A percentile compares a stretch with the other conserved stretches of the same genome.
Conservation (phyloP, 257 asterid species). For the Nicotiana sylvestris region DNA sequence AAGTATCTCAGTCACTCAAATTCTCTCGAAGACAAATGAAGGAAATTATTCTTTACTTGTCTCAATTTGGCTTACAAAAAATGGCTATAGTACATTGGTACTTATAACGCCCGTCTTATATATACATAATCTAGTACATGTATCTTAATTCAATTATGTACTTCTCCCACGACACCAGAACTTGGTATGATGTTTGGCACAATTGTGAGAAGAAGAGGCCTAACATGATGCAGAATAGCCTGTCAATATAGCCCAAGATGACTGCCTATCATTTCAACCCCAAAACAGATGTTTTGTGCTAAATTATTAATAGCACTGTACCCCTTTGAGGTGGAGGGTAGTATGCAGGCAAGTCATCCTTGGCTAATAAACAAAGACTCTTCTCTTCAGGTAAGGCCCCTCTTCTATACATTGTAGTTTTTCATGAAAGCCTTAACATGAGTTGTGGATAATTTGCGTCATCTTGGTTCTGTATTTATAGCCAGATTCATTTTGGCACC, state of each 20-base stretch:
- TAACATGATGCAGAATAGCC: conserved; percentile 3
- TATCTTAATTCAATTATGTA: too few species aligned
- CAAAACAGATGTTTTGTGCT: not conserved
- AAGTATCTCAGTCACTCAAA: too few species aligned
- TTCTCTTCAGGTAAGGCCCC: conserved; percentile 12
- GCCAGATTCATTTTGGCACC: not conserved
- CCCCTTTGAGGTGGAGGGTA: not conserved
- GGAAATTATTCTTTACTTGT: too few species aligned
- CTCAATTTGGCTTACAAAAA: too few species aligned
- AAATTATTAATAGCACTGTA: too few species aligned
- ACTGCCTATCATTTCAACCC: conserved; percentile 8
- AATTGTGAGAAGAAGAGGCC: conserved; percentile 3
- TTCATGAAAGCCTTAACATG: not conserved
- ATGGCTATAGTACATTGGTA: too few species aligned
- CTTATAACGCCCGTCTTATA: too few species aligned
- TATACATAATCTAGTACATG: too few species aligned
- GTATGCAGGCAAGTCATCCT: conserved; percentile 13
- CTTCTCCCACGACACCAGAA: too few species aligned
- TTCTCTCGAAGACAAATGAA: too few species aligned
- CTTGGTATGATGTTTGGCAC: not conserved
- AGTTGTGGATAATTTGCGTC: not conserved
- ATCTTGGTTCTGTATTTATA: not conserved
- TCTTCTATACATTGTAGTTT: not conserved
- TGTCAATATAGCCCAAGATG: conserved; percentile 6
- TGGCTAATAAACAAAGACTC: conserved; percentile 9